A percentile compares a stretch with the other conserved stretches of the same genome.
Conservation (phyloP, 2,329 filamentous ascomycete species). For the Sporothrix curviconia region DNA sequence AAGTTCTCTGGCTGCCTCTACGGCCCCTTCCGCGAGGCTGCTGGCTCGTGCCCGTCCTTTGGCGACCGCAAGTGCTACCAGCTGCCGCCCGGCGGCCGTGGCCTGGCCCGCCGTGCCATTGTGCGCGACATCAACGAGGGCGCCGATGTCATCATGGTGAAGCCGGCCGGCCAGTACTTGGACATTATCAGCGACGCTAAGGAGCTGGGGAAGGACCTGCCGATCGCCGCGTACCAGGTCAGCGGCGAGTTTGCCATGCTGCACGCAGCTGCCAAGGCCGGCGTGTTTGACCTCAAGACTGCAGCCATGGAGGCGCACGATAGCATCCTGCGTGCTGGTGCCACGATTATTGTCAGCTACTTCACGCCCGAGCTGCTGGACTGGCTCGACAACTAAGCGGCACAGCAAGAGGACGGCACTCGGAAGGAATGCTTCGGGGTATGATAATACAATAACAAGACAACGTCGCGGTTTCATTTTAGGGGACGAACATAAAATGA, state of each 20-base stretch:
- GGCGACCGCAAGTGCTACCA: slow-evolving; percentile 97
- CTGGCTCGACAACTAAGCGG: slow-evolving; percentile 40
- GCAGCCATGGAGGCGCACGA: slow-evolving; percentile 96
- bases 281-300: slow-evolving; percentile 87
- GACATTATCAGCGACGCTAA: slow-evolving; percentile 98
- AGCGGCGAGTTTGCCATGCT: slow-evolving; percentile 98
- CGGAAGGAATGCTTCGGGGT: neutral
- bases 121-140: slow-evolving; percentile 85
- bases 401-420: neutral
- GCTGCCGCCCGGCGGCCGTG: slow-evolving; percentile 83
- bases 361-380: slow-evolving; percentile 78
- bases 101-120: slow-evolving; percentile 85
- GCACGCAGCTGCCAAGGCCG: slow-evolving; percentile 87
- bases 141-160: slow-evolving; percentile 98
- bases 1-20: slow-evolving; percentile 97
- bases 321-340: slow-evolving; percentile 85
- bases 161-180: slow-evolving; percentile 90
- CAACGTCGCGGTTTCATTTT: neutral
- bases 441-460: neutral
- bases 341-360: slow-evolving; percentile 88
- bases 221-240: slow-evolving; percentile 93
- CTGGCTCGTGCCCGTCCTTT: slow-evolving; percentile 83
- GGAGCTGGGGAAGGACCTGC: slow-evolving; percentile 84
- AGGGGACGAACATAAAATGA: neutral
- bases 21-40: slow-evolving; percentile 93